Evolutionary conservation across 768 basidiomycete species (phyloP).

Genomic region (Xerocomellus intermedius): DNA sequence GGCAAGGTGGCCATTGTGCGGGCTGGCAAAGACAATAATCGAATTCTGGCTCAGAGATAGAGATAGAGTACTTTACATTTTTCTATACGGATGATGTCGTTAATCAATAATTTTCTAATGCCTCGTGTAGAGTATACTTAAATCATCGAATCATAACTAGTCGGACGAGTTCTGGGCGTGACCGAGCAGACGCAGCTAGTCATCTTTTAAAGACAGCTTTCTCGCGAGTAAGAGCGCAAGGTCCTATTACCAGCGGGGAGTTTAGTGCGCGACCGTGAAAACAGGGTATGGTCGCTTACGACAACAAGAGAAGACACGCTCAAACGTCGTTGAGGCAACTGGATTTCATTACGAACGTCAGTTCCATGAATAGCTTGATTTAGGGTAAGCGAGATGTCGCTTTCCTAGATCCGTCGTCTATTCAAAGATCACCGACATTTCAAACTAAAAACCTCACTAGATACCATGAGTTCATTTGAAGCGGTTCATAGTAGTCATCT

Average conservation of each 20-base stretch:
- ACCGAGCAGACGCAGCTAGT: neutral
- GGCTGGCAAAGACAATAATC: constrained; percentile 70
- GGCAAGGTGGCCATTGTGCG: constrained; percentile 61
- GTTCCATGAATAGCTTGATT: constrained; percentile 8
- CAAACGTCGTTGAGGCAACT: constrained; percentile 7
- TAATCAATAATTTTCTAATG: no score
- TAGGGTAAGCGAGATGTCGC: neutral
- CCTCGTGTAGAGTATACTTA: no score
- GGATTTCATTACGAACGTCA: neutral
- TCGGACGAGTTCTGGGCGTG: neutral
- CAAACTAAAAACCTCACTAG: constrained; percentile 6
- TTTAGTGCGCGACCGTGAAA: neutral
- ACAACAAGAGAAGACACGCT: constrained; percentile 24
- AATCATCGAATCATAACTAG: neutral
- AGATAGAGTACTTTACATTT: neutral
- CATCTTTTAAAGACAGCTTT: neutral
- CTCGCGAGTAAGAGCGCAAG: constrained; percentile 20
- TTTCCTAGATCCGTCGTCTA: constrained; percentile 10
- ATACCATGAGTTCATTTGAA: neutral
- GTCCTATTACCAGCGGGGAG: constrained; percentile 14
- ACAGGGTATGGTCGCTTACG: constrained; percentile 11
- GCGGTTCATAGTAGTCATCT: neutral
- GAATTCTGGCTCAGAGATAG: constrained; percentile 47
- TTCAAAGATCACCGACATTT: neutral
- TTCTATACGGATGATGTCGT: neutral